phyloP scores from a whole-genome alignment of 2,329 filamentous ascomycete genomes.

The Xylaria sp. region DNA sequence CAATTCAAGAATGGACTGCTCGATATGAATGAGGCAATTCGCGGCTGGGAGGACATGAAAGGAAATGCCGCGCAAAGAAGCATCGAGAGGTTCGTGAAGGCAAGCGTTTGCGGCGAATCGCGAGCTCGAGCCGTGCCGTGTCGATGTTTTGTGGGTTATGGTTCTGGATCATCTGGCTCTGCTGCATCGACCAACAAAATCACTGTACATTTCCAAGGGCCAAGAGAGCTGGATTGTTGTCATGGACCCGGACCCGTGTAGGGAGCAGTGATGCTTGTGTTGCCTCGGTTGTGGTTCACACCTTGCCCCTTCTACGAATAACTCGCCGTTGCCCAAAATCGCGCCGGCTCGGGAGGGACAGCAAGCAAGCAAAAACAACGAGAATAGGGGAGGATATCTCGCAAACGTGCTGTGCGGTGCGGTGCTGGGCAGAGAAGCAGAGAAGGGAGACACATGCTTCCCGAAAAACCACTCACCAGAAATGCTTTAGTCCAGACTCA shows the following conservation, averaged over 20 bases:
- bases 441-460: constrained; percentile 14
- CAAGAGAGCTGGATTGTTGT: constrained; percentile 5
- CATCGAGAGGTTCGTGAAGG: constrained; percentile 9
- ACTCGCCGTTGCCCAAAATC: constrained; percentile 2
- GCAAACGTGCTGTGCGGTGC: not conserved
- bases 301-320: not conserved
- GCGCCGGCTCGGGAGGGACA: constrained; percentile 6
- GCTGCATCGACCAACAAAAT: not conserved
- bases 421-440: not conserved
- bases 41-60: not conserved
- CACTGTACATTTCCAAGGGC: not conserved
- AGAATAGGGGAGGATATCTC: not conserved
- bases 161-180: not conserved
- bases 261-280: not conserved
- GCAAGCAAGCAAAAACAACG: not conserved
- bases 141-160: constrained; percentile 4
- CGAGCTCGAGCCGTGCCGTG: constrained; percentile 2
- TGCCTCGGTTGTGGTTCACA: constrained; percentile 11
- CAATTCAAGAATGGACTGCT: not conserved
- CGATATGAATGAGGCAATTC: not conserved
- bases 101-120: constrained; percentile 9
- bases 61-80: not conserved
- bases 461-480: constrained; percentile 18
- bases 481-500: constrained; percentile 20
- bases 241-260: not conserved